These are phyloP conservation scores for Candida labiduridarum DNA, from an alignment of 1,139 yeast species.

Conservation along the genomic window DNA sequence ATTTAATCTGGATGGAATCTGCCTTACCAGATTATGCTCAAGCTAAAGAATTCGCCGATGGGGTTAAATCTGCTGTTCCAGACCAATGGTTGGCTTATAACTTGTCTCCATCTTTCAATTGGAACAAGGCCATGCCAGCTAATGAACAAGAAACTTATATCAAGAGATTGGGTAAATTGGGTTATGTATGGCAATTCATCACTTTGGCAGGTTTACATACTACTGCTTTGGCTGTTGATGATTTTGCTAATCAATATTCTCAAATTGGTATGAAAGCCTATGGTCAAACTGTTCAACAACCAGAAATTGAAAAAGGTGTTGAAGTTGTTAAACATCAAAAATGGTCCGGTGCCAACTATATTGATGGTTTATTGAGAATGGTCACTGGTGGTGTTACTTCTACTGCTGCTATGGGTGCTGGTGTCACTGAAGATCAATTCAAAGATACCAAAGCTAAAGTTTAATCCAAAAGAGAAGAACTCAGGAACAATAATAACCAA, in stretches of 20 bases:
- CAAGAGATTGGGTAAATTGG: constrained; percentile 81
- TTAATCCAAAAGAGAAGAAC: neutral
- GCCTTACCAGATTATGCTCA: constrained; percentile 92
- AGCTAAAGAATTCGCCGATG: constrained; percentile 93
- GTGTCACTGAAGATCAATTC: constrained; percentile 97
- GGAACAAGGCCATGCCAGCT: constrained; percentile 92
- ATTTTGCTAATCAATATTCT: constrained; percentile 78
- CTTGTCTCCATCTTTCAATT: constrained; percentile 96
- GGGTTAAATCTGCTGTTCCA: constrained; percentile 81
- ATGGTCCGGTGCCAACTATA: constrained; percentile 99
- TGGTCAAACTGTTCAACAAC: constrained; percentile 83
- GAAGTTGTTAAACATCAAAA: constrained; percentile 98
- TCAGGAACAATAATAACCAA: neutral
- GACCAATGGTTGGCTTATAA: constrained; percentile 95
- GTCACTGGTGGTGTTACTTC: constrained; percentile 95
- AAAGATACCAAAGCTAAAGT: constrained; percentile 34
- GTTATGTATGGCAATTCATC: constrained; percentile 97
- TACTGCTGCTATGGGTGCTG: constrained; percentile 98
- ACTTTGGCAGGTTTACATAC: constrained; percentile 97
- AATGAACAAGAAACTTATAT: constrained; percentile 91
- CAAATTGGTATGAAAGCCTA: constrained; percentile 94
- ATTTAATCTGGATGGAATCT: constrained; percentile 98
- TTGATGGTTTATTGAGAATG: constrained; percentile 86
- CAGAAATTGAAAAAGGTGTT: constrained; percentile 86
- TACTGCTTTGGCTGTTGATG: constrained; percentile 89